phyloP scores from a whole-genome alignment of 352 stramenopile species.

The Phytophthora citrophthora region DNA sequence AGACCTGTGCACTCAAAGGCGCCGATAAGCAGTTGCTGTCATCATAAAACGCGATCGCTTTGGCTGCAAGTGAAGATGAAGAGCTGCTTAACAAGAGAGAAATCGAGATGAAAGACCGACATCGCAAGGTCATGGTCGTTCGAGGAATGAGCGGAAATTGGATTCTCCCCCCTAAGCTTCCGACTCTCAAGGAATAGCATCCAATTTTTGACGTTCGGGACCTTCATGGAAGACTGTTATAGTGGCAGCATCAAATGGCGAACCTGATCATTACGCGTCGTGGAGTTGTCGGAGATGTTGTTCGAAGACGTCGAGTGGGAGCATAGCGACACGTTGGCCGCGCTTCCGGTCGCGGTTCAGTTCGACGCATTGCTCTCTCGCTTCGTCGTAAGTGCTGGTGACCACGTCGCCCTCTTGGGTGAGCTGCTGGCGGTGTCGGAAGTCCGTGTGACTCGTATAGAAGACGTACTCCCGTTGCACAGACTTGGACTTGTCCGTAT shows the following conservation, averaged over 20 bases:
- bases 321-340: constrained; percentile 51
- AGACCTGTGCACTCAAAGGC: constrained; percentile 32
- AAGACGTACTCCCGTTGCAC: constrained; percentile 61
- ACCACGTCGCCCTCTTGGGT: constrained; percentile 53
- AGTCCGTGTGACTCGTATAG: constrained; percentile 59
- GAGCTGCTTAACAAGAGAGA: no score
- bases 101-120: no score
- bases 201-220: constrained; percentile 27
- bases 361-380: constrained; percentile 45
- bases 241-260: constrained; percentile 5
- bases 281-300: constrained; percentile 34
- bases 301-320: constrained; percentile 53
- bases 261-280: constrained; percentile 7
- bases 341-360: constrained; percentile 58
- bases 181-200: constrained; percentile 16
- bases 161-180: neutral
- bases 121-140: constrained; percentile 28
- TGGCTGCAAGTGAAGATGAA: constrained; percentile 3
- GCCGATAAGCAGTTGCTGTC: constrained; percentile 20
- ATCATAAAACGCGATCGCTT: constrained; percentile 21
- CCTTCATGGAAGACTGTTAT: constrained; percentile 22
- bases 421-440: constrained; percentile 62
- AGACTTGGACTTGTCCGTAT: constrained; percentile 4
- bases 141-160: constrained; percentile 23
- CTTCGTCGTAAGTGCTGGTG: constrained; percentile 62